Base-by-base conservation (phyloP, 2,329 filamentous ascomycete species). In the Xylaria polymorpha region DNA sequence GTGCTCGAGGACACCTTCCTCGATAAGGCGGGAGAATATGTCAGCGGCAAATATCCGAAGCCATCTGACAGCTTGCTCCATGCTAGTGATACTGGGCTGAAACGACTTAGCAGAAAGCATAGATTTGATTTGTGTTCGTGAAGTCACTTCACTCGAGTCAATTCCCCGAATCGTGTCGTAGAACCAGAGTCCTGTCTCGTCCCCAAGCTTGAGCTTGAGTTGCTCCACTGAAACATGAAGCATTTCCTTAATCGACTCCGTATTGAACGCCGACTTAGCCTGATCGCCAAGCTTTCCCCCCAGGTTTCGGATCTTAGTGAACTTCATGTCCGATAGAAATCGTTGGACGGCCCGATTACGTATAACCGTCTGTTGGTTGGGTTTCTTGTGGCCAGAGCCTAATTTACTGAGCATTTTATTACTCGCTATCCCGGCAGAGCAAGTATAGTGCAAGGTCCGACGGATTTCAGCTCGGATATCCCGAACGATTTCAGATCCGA, bases 21-120 rank as follows among this genome's bases (percentile, higher is more conserved):
- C 94, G 0, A 97, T 90, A 55, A 98, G 85, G 50, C 96, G 89
- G 63, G 93, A 91, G 80, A 92, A 96, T 61, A 99, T 97, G 78
- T 99, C 96, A 0, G 94, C 93, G 4, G 88, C 90, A 79, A 98
- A 98, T 64, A 99, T 98, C 12, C 91, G 87, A 46, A 99, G 84
- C 96, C 96, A 99, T 69, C 90, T 90, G 29, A 88, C 84, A 0
- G 91, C 95, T 78, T 97, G 93, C 25, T 96, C 93, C 20, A 88
- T 83, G 1, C 86, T 91, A 73, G 90, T 92, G 77, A 98, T 95
- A 65, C 87, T 89, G 0, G 96, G 96, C 32, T 93, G 87, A 77
- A 99, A 99, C 0, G 94, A 97, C 79, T 99, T 99, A 22, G 96
- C 94, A 1, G 94, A 98, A 15, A 98, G 85, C 94, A 99, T 98